Evolutionary conservation across 805 yeast genomes (phyloP), one percentile per base, ranked within the genome.

Genomic region (Lipomyces yamadae): DNA sequence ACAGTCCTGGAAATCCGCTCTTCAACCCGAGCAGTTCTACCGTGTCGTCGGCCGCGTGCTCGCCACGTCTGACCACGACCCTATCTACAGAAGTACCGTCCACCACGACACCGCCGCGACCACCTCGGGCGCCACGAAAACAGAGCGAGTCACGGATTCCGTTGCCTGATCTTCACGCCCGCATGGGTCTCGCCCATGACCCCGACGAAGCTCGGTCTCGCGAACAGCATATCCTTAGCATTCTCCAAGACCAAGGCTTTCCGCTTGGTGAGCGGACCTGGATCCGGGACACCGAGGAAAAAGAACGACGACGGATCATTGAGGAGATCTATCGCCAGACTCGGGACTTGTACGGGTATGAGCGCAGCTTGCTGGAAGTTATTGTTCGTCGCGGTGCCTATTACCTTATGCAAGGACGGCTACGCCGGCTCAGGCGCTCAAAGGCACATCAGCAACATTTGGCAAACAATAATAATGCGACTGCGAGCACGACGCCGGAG

Each of bases 381-480:
- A 86, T 92, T 18, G 85, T 92, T 37, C 85, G 94, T 72, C 83
- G 97, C 64, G 96, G 95, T 1, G 86, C 92, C 15, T 92, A 92
- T 76, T 85, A 87, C 63, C 79, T 86, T 80, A 89, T 88, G 93
- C 96, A 90, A 76, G 88, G 91, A 11, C 81, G 92, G 71, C 78
- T 90, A 61, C 83, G 96, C 74, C 82, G 88, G 65, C 89, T 87
- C 63, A 80, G 92, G 6, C 53, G 71, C 24, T 67, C 70, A 13
- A 68, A 68, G 59, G 45, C 66, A 39, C 62, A 56, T 52, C 58
- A 37, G 30, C 55, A 42, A 59, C 60, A 50, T 24, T 42, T 42
- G 6, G 18, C 48, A 8, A 24, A 24, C 24, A 42, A 4, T 5
- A 42, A 4, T n/a, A 42, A 42, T n/a, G 18, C 24, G 48, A 42